Evolutionary conservation across 805 yeast species (phyloP).

Genomic region (Yarrowia keelungensis): DNA sequence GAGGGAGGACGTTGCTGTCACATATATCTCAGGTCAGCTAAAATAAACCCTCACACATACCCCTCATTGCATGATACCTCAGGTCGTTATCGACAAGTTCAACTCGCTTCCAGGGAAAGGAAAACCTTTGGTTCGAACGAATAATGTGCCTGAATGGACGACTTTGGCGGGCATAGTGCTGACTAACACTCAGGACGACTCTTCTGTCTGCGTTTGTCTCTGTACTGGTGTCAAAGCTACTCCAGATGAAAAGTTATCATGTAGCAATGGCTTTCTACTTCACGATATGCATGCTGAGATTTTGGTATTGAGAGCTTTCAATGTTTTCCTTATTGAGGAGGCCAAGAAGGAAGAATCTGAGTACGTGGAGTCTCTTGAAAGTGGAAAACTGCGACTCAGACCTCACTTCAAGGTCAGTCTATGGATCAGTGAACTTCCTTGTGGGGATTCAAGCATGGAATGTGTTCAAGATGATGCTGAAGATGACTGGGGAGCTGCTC

Average conservation of each 20-base stretch:
- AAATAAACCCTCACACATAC: background rate
- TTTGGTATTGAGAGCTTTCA: slow-evolving; percentile 72
- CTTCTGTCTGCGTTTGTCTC: slow-evolving; percentile 55
- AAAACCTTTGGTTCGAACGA: slow-evolving; percentile 66
- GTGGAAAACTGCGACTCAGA: slow-evolving; percentile 45
- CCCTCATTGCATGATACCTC: slow-evolving; percentile 7
- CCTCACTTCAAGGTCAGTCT: slow-evolving; percentile 68
- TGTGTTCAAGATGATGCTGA: slow-evolving; percentile 46
- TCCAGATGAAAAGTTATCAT: slow-evolving; percentile 59
- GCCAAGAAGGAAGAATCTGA: slow-evolving; percentile 43
- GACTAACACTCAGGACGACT: slow-evolving; percentile 40
- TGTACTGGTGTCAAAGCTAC: slow-evolving; percentile 85
- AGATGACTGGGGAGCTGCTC: slow-evolving; percentile 43
- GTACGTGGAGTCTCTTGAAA: slow-evolving; percentile 35
- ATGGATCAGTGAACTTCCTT: slow-evolving; percentile 65
- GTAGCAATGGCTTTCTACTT: slow-evolving; percentile 64
- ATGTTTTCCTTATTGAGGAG: slow-evolving; percentile 63
- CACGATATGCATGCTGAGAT: slow-evolving; percentile 95
- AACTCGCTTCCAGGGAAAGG: slow-evolving; percentile 53
- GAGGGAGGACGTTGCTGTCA: too few relatives aligned
- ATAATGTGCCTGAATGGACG: slow-evolving; percentile 81
- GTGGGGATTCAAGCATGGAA: slow-evolving; percentile 87
- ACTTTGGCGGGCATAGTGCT: slow-evolving; percentile 77
- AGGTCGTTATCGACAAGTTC: slow-evolving; percentile 44
- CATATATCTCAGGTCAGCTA: background rate